These are phyloP conservation scores for Curvularia lunata DNA, from an alignment of 2,329 filamentous ascomycete species.

Conservation along the genomic window DNA sequence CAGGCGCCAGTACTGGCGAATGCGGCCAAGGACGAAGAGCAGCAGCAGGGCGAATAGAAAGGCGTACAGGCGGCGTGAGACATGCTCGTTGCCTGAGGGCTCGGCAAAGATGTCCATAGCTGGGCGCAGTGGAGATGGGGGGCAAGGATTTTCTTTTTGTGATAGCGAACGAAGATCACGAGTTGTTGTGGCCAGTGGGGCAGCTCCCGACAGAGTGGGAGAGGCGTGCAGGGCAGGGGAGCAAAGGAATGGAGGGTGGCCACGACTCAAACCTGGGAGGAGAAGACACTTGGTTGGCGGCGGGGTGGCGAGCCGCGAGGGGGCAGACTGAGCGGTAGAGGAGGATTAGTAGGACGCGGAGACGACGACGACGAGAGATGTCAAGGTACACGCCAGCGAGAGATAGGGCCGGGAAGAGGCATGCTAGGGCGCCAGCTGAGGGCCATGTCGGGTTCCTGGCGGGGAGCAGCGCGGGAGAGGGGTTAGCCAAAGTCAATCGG, in stretches of 20 bases:
- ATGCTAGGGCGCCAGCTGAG: not conserved
- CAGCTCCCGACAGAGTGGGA: constrained; percentile 1
- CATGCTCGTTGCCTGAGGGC: constrained; percentile 10
- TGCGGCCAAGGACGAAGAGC: constrained; percentile 28
- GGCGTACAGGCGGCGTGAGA: constrained; percentile 22
- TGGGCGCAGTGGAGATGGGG: constrained; percentile 1
- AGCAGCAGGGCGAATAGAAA: constrained; percentile 17
- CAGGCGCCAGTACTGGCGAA: constrained; percentile 38
- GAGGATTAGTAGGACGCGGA: not conserved
- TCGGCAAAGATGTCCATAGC: constrained; percentile 19
- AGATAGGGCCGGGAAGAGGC: not conserved
- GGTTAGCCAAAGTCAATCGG: not conserved
- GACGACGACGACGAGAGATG: not conserved
- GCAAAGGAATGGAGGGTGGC: constrained; percentile 4
- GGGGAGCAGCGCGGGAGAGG: not conserved
- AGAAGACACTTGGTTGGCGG: not conserved
- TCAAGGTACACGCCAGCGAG: not conserved
- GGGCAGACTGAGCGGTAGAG: not conserved
- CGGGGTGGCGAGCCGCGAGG: not conserved
- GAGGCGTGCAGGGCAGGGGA: constrained; percentile 6
- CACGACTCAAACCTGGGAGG: not conserved
- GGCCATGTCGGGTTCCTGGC: not conserved
- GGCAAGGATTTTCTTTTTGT: constrained; percentile 9
- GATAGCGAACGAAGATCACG: constrained; percentile 1
- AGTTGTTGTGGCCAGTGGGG: constrained; percentile 12